Percentiles rank a stretch among this genome's conserved stretches.
Conservation (phyloP, 176 grass and related monocot genomes). For the Alopecurus myosuroides region DNA sequence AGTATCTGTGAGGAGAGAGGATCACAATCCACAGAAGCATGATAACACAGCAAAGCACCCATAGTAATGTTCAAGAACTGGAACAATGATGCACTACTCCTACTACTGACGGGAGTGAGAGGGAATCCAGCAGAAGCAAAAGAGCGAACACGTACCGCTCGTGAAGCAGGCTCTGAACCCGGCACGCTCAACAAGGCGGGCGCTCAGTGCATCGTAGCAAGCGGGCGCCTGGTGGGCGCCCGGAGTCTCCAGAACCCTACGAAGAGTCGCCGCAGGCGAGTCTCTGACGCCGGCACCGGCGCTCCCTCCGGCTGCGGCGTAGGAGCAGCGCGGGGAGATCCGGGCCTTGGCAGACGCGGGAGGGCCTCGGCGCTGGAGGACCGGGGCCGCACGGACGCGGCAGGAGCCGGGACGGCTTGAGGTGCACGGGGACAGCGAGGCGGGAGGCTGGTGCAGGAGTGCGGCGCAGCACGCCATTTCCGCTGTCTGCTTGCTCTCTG, state of each 20-base stretch:
- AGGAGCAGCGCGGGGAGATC: conserved; percentile 30
- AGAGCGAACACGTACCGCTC: conserved; percentile 65
- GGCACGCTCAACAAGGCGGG: conserved; percentile 60
- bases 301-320: background rate
- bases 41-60: background rate
- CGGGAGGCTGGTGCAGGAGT: conserved; percentile 17
- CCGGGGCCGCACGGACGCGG: background rate
- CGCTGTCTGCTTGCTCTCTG: background rate
- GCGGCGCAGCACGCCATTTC: conserved; percentile 41
- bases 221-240: conserved; percentile 75
- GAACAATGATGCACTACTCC: background rate
- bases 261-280: conserved; percentile 34
- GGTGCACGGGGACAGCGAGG: conserved; percentile 14
- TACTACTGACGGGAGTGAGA: background rate
- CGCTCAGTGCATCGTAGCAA: conserved; percentile 93
- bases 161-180: conserved; percentile 85
- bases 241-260: conserved; percentile 44
- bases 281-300: background rate
- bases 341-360: background rate
- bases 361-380: background rate
- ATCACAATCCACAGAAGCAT: background rate
- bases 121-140: background rate
- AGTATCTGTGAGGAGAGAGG: background rate
- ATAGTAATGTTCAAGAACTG: background rate
- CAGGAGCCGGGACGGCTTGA: background rate